phyloP scores from a whole-genome alignment of 768 basidiomycete species.

The Suillus subluteus region DNA sequence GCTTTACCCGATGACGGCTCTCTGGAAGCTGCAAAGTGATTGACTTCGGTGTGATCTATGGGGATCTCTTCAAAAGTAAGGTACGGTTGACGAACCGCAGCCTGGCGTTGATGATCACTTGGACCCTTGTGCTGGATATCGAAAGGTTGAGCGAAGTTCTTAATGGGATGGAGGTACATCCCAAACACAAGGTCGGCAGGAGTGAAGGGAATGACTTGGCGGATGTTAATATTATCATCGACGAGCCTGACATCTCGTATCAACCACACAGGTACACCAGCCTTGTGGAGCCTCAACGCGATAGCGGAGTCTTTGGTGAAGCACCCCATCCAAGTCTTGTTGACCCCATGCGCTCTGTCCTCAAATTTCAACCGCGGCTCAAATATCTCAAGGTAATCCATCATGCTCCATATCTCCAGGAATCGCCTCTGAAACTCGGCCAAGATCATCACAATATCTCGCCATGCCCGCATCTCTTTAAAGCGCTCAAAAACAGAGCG shows the following conservation, averaged over 20 bases:
- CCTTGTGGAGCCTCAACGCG: neutral
- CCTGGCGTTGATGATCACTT: neutral
- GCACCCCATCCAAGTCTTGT: constrained; percentile 8
- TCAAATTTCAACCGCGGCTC: neutral
- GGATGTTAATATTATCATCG: neutral
- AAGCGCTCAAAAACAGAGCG: neutral
- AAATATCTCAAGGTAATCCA: neutral
- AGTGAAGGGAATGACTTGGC: neutral
- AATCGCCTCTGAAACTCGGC: constrained; percentile 1
- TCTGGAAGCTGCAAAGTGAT: neutral
- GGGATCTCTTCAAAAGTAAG: constrained; percentile 2
- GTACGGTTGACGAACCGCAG: neutral
- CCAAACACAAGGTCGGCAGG: neutral
- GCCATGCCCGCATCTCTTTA: neutral
- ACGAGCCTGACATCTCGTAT: neutral
- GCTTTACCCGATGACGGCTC: neutral
- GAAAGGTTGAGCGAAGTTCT: neutral
- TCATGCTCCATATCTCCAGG: neutral
- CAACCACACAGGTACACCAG: constrained; percentile 6
- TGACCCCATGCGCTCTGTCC: neutral
- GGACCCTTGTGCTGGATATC: neutral
- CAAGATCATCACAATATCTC: constrained; percentile 1
- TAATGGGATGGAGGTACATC: neutral
- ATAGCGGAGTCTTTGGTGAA: constrained; percentile 5
- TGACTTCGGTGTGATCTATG: neutral